Percentiles rank a stretch among this genome's conserved stretches.
phyloP scores from a whole-genome alignment of 176 grass and related monocot species.

The Echinochloa phyllopogon region DNA sequence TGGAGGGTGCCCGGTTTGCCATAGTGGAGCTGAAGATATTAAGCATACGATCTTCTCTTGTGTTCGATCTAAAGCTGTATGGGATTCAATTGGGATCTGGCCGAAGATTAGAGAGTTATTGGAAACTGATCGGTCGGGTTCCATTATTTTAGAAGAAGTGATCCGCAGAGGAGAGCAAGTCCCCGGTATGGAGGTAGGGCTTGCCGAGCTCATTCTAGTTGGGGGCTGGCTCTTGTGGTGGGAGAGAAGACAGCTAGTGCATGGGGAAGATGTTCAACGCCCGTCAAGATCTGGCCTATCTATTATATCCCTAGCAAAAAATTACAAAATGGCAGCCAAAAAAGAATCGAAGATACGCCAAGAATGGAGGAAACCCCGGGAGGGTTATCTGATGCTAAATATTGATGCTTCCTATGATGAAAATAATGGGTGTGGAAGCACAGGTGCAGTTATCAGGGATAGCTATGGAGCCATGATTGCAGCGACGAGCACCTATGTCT shows the following conservation, averaged over 20 bases:
- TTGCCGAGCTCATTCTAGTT: neutral
- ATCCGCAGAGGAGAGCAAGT: neutral
- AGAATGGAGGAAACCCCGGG: neutral
- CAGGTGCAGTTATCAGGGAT: neutral
- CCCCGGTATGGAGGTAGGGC: fast-evolving
- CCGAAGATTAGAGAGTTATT: fast-evolving
- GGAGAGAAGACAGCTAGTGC: neutral
- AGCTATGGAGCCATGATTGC: neutral
- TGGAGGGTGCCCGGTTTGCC: neutral
- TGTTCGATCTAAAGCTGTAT: neutral
- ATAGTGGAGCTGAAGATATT: neutral
- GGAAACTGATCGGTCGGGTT: neutral
- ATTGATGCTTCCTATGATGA: too few species aligned
- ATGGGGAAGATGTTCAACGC: neutral
- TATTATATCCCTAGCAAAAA: too few species aligned
- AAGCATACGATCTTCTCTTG: neutral
- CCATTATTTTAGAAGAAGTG: neutral
- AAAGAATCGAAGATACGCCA: neutral
- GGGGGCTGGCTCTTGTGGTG: neutral
- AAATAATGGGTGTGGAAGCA: too few species aligned
- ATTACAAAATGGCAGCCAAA: neutral
- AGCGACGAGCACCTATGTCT: fast-evolving
- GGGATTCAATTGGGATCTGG: neutral
- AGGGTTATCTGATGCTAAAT: too few species aligned
- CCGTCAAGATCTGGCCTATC: neutral